Percentiles rank a stretch among this genome's conserved stretches.
These are phyloP conservation scores for Colletotrichum salicis DNA, from an alignment of 2,329 filamentous ascomycete genomes.

Conservation along the genomic window DNA sequence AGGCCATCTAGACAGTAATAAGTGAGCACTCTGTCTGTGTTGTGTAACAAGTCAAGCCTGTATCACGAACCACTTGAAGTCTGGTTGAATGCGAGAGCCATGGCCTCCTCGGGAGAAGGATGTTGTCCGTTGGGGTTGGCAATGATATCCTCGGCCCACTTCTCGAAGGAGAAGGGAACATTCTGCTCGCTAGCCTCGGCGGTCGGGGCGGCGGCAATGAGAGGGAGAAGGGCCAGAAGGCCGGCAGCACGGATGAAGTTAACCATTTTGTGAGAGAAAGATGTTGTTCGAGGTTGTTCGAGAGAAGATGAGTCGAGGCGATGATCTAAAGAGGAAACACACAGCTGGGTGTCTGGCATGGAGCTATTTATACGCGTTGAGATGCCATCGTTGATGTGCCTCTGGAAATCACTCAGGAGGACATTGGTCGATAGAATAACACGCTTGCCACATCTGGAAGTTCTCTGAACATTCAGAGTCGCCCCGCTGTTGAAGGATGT, in stretches of 20 bases:
- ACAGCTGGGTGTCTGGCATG: background rate
- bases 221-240: conserved; percentile 3
- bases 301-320: background rate
- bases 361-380: background rate
- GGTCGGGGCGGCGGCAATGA: conserved; percentile 4
- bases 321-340: background rate
- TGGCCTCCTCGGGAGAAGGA: conserved; percentile 21
- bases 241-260: conserved; percentile 14
- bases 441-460: background rate
- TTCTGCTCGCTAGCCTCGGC: background rate
- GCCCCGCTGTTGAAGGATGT: background rate
- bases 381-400: background rate
- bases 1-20: background rate
- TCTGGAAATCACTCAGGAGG: too few relatives aligned
- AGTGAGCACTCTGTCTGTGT: background rate
- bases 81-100: conserved; percentile 25
- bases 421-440: too few relatives aligned
- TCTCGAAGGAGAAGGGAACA: conserved; percentile 27
- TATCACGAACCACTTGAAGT: conserved; percentile 11
- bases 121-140: conserved; percentile 24
- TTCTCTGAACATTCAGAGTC: background rate
- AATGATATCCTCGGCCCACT: conserved; percentile 29
- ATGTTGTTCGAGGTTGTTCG: background rate
- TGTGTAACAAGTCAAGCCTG: background rate
- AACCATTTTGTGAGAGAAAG: conserved; percentile 9